Evolutionary conservation across 352 stramenopile species (phyloP).

Genomic region (Globisporangium mamillatum): DNA sequence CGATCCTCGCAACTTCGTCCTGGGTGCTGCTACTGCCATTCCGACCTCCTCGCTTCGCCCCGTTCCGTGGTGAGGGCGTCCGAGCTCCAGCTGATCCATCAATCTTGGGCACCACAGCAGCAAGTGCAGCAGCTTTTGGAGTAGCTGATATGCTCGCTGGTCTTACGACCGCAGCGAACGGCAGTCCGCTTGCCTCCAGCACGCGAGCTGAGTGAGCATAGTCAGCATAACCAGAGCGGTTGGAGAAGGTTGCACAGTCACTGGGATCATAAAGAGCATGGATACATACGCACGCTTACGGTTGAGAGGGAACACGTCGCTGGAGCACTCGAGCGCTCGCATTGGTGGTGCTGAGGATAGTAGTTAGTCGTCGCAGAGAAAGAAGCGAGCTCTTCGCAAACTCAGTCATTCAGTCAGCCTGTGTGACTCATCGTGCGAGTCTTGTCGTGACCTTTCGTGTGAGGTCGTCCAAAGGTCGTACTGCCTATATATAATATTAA

Average conservation of each 20-base stretch:
- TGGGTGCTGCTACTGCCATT: background rate
- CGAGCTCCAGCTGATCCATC: background rate
- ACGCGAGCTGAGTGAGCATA: background rate
- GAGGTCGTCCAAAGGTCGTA: no score
- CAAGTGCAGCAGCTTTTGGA: background rate
- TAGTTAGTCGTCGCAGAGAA: background rate
- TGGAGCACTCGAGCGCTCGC: background rate
- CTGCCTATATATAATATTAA: no score
- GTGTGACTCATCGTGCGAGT: no score
- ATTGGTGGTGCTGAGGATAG: background rate
- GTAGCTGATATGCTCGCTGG: background rate
- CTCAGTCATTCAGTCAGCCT: no score
- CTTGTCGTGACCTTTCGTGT: no score
- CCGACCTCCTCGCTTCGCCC: background rate
- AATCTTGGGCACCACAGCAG: no score
- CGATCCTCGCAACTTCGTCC: background rate
- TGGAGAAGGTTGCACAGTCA: background rate
- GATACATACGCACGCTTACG: background rate
- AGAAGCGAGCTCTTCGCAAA: no score
- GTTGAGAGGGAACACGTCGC: slow-evolving; percentile 4
- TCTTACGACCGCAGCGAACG: background rate
- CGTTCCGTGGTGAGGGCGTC: background rate
- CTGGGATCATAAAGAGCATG: no score
- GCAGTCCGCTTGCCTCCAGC: slow-evolving; percentile 3
- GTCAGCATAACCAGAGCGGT: background rate